These are phyloP conservation scores for Arthrobotrys conoides DNA, from an alignment of 2,329 filamentous ascomycete genomes.

Conservation along the genomic window DNA sequence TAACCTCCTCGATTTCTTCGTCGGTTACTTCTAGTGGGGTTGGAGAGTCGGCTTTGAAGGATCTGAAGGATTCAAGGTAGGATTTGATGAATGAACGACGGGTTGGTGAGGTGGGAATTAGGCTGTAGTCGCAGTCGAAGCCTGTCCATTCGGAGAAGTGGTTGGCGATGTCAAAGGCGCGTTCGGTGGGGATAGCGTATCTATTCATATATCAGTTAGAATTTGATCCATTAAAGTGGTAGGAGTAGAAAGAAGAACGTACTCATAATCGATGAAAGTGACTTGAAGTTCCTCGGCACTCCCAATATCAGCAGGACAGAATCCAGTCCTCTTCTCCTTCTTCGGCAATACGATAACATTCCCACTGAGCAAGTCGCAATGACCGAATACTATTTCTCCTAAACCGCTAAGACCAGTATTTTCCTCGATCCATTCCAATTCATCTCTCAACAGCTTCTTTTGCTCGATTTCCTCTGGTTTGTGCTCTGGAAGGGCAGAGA, in stretches of 20 bases:
- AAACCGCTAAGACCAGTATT: slow-evolving; percentile 56
- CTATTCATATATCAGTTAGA: slow-evolving; percentile 43
- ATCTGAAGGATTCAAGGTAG: slow-evolving; percentile 83
- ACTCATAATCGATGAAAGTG: slow-evolving; percentile 95
- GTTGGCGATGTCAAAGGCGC: slow-evolving; percentile 96
- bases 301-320: slow-evolving; percentile 61
- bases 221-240: neutral
- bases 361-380: slow-evolving; percentile 95
- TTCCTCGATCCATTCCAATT: slow-evolving; percentile 58
- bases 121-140: slow-evolving; percentile 91
- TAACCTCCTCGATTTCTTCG: slow-evolving; percentile 78
- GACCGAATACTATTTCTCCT: slow-evolving; percentile 81
- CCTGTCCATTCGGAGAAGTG: slow-evolving; percentile 99
- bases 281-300: slow-evolving; percentile 71
- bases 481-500: slow-evolving; percentile 81
- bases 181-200: slow-evolving; percentile 93
- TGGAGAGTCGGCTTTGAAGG: slow-evolving; percentile 67
- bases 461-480: slow-evolving; percentile 73
- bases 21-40: slow-evolving; percentile 68
- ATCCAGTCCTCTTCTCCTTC: slow-evolving; percentile 65
- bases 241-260: slow-evolving; percentile 26
- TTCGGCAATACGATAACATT: slow-evolving; percentile 88
- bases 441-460: slow-evolving; percentile 61
- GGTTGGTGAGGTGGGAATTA: slow-evolving; percentile 82
- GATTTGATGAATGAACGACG: slow-evolving; percentile 85